Percentiles rank a stretch among this genome's conserved stretches.
These are phyloP conservation scores for Hypoxylon sp. DNA, from an alignment of 2,329 filamentous ascomycete species.

Conservation along the genomic window DNA sequence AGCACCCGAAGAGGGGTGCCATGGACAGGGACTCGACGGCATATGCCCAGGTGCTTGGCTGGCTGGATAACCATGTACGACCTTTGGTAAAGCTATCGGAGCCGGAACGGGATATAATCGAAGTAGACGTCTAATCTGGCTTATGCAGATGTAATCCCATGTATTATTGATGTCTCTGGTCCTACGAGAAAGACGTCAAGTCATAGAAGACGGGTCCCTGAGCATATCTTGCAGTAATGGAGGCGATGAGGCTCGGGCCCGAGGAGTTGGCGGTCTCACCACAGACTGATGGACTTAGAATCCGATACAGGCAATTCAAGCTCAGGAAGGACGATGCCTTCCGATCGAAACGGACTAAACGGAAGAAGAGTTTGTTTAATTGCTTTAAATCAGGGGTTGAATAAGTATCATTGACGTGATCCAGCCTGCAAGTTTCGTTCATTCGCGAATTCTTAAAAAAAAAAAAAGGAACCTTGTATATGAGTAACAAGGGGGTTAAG, in stretches of 20 bases:
- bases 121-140: constrained; percentile 27
- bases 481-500: constrained; percentile 1
- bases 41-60: constrained; percentile 24
- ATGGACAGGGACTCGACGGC: constrained; percentile 37
- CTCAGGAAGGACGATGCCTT: constrained; percentile 20
- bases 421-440: constrained; percentile 18
- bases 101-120: constrained; percentile 34
- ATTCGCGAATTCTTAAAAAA: constrained; percentile 13
- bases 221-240: constrained; percentile 43
- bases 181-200: constrained; percentile 19
- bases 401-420: constrained; percentile 16
- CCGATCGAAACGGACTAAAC: constrained; percentile 18
- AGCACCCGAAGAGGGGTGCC: constrained; percentile 41
- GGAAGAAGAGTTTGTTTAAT: constrained; percentile 27
- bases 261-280: constrained; percentile 36
- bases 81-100: constrained; percentile 29
- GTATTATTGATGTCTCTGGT: constrained; percentile 25
- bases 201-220: constrained; percentile 40
- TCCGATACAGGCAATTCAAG: constrained; percentile 38
- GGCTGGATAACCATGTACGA: constrained; percentile 28
- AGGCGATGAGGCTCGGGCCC: constrained; percentile 44
- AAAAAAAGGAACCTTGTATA: constrained; percentile 11
- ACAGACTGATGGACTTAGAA: constrained; percentile 27
- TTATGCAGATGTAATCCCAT: constrained; percentile 40
- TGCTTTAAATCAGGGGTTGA: constrained; percentile 4